Base-by-base conservation (phyloP, 495 filamentous ascomycete species). In the Penicillium subrubescens region DNA sequence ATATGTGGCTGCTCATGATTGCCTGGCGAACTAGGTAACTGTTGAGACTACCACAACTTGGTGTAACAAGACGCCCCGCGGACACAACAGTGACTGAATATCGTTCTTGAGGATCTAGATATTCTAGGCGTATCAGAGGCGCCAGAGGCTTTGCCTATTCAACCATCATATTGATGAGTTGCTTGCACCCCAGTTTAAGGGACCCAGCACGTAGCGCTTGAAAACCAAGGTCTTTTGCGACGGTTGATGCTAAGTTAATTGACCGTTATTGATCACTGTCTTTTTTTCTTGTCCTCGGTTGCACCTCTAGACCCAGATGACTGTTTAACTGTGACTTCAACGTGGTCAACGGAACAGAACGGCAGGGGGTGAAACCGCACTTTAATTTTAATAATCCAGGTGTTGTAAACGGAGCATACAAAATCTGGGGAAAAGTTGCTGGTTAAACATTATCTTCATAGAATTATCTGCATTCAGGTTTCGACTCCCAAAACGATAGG, bases 331-430 rank as follows among this genome's bases (percentile, higher is more conserved):
- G 17, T 33, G 23, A 12, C 51, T 55, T 55, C 17, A 55, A 55
- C 52, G 29, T 11, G 52, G 29, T 55, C 14, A 55, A 55, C 15
- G 15, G 31, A 35, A 31, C 15, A 34, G 52, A 55, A 55, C 14
- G 1, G 52, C 8, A 3, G 52, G 53, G 0, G 3, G 53, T 37
- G 17, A 56, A 56, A 37, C 27, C 53, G 53, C 12, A 56, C 2
- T 56, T 56, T 55, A 55, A 6, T 33, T 34, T 56, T 14, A 56
- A 56, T 35, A 56, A 56, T 56, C 29, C 2, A 56, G 53, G 53
- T 33, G 5, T 56, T 56, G 5, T 56, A 37, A 33, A 54, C 5
- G 5, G 53, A 56, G 29, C 10, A 23, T 37, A 5, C 5, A 44
- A 56, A 56, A 56, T 33, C 34, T 37, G 5, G 53, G 31, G 15